Evolutionary conservation across 495 filamentous ascomycete species (phyloP).

Genomic region (Baudoinia panamericana): DNA sequence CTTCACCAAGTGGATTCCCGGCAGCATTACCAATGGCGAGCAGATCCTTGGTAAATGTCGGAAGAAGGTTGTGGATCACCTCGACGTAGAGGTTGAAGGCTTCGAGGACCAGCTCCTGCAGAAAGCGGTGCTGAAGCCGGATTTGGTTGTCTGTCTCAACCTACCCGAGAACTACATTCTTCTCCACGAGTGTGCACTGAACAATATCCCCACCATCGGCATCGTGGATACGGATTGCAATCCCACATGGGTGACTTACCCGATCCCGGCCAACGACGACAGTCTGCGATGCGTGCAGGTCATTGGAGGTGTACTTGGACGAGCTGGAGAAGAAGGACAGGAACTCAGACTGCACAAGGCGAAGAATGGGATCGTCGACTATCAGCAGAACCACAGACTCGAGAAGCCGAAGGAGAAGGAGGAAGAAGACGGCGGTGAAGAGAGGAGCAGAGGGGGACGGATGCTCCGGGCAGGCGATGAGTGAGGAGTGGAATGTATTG

Average conservation of each 20-base stretch:
- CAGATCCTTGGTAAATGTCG: conserved; percentile 59
- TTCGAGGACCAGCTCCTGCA: conserved; percentile 52
- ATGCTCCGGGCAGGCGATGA: too few relatives aligned
- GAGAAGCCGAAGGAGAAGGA: conserved; percentile 10
- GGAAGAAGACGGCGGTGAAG: background rate
- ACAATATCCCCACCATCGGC: conserved; percentile 85
- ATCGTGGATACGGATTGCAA: conserved; percentile 89
- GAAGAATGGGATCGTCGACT: background rate
- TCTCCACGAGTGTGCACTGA: conserved; percentile 78
- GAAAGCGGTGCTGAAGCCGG: conserved; percentile 57
- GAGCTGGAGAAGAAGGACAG: conserved; percentile 71
- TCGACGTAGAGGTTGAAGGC: conserved; percentile 50
- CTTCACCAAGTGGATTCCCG: conserved; percentile 88
- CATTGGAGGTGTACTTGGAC: conserved; percentile 73
- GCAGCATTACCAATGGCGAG: conserved; percentile 82
- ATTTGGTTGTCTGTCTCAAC: conserved; percentile 86
- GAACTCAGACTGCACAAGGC: conserved; percentile 33
- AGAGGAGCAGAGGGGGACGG: background rate
- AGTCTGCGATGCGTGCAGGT: conserved; percentile 67
- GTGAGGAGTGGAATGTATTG: too few relatives aligned
- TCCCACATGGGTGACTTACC: conserved; percentile 89
- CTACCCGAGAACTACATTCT: conserved; percentile 81
- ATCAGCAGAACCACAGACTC: conserved; percentile 8
- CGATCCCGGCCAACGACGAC: conserved; percentile 94
- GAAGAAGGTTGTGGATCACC: conserved; percentile 56